Percentiles rank a stretch among this genome's conserved stretches.
Evolutionary conservation across 1,284 basidiomycete species (phyloP).

Genomic region (Vanrija pseudolonga): DNA sequence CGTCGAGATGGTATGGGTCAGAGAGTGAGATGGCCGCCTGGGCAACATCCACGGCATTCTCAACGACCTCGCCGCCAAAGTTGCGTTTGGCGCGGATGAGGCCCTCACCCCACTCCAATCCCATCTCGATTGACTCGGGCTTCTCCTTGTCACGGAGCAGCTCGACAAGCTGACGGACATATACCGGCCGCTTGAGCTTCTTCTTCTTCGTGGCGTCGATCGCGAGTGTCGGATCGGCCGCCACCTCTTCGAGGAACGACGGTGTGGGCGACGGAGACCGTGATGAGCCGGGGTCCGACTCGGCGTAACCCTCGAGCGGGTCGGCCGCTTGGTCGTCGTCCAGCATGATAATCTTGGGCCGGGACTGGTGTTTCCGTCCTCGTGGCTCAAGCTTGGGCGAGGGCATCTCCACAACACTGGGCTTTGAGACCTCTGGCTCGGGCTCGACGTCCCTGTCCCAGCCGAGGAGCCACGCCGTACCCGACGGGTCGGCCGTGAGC

Average conservation of each 20-base stretch:
- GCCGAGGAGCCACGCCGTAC: conserved; percentile 30
- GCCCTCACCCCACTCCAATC: conserved; percentile 69
- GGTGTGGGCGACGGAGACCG: conserved; percentile 74
- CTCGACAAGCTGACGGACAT: conserved; percentile 71
- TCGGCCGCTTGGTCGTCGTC: conserved; percentile 61
- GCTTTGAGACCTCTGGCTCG: neutral
- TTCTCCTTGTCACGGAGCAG: conserved; percentile 67
- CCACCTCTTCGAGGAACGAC: conserved; percentile 74
- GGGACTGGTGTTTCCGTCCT: conserved; percentile 9
- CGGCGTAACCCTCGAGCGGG: conserved; percentile 72
- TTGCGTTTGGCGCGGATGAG: conserved; percentile 73
- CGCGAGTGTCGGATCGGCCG: conserved; percentile 71
- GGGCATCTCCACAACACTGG: conserved; percentile 1
- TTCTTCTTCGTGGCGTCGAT: conserved; percentile 51
- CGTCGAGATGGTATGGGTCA: conserved; percentile 75
- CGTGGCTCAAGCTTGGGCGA: neutral
- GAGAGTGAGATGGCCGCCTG: conserved; percentile 70
- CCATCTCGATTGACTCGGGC: conserved; percentile 72
- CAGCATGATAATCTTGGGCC: conserved; percentile 34
- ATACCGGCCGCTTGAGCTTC: conserved; percentile 71
- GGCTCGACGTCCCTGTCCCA: conserved; percentile 19
- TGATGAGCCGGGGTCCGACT: conserved; percentile 60
- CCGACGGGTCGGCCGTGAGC: neutral
- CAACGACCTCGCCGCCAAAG: conserved; percentile 70
- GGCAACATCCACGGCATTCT: conserved; percentile 79